These are phyloP conservation scores for Blastocystis sp. DNA, from an alignment of 352 stramenopile genomes.

Conservation along the genomic window DNA sequence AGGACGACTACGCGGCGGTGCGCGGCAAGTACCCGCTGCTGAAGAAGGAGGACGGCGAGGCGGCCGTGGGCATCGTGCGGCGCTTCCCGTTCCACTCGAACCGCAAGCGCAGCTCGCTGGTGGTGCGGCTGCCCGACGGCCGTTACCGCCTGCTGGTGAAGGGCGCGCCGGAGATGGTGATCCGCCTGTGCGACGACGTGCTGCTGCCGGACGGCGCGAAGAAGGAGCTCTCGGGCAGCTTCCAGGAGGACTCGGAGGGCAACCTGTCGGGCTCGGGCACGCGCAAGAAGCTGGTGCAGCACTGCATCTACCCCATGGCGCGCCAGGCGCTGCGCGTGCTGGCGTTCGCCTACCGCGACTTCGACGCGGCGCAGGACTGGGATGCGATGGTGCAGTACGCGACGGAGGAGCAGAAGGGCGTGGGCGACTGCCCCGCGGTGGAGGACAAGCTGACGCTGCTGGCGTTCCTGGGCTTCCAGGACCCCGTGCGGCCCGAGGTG, in stretches of 20 bases:
- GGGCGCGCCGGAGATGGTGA: conserved; percentile 78
- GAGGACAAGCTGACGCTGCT: conserved; percentile 79
- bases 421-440: conserved; percentile 71
- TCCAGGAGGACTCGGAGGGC: conserved; percentile 37
- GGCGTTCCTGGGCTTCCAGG: conserved; percentile 90
- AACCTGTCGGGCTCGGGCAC: conserved; percentile 5
- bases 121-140: conserved; percentile 26
- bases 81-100: conserved; percentile 59
- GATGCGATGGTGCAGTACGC: conserved; percentile 47
- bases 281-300: conserved; percentile 53
- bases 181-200: conserved; percentile 72
- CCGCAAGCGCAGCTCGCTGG: conserved; percentile 33
- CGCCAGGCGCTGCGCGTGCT: conserved; percentile 78
- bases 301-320: conserved; percentile 79
- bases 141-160: conserved; percentile 80
- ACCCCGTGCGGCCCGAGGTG: conserved; percentile 89
- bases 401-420: conserved; percentile 64
- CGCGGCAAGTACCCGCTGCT: conserved; percentile 42
- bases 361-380: conserved; percentile 64
- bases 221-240: conserved; percentile 30
- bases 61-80: conserved; percentile 8
- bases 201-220: neutral
- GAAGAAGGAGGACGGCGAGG: neutral
- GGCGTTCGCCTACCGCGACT: conserved; percentile 77
- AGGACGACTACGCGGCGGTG: conserved; percentile 1